Percentiles rank a stretch among this genome's conserved stretches.
Conservation (phyloP, 495 filamentous ascomycete species). For the Neurospora sp. region DNA sequence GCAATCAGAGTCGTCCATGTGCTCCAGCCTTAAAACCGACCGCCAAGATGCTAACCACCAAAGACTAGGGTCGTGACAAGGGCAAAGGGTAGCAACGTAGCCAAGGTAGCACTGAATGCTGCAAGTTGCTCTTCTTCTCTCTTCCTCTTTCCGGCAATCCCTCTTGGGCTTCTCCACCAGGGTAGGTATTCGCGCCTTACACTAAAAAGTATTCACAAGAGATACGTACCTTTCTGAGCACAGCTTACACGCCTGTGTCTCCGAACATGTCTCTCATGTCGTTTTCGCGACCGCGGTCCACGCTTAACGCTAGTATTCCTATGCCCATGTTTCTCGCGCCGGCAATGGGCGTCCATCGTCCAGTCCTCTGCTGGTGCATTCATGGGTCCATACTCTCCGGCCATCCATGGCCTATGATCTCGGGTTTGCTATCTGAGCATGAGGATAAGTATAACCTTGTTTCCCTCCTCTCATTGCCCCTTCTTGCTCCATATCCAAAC, state of each 20-base stretch:
- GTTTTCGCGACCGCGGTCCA: slow-evolving; percentile 9
- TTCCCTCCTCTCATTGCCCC: slow-evolving; percentile 26
- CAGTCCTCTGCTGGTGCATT: slow-evolving; percentile 19
- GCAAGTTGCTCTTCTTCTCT: neutral
- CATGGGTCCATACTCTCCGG: slow-evolving; percentile 26
- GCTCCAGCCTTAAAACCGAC: slow-evolving; percentile 12
- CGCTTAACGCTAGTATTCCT: slow-evolving; percentile 9
- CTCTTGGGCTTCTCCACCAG: neutral
- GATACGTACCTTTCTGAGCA: neutral
- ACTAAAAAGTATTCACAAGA: neutral
- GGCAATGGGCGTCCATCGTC: slow-evolving; percentile 9
- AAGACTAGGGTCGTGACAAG: neutral
- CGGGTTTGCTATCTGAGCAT: slow-evolving; percentile 10
- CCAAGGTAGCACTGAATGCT: neutral
- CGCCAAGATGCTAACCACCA: neutral
- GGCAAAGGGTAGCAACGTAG: slow-evolving; percentile 12
- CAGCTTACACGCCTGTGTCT: slow-evolving; percentile 1
- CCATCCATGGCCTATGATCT: slow-evolving; percentile 28
- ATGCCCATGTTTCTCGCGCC: slow-evolving; percentile 12
- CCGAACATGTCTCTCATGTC: slow-evolving; percentile 1
- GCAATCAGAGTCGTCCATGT: slow-evolving; percentile 13
- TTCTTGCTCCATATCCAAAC: slow-evolving; percentile 20
- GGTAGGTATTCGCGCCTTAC: neutral
- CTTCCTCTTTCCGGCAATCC: neutral
- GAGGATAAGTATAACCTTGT: slow-evolving; percentile 27